Evolutionary conservation across 345 rosid species (phyloP).

Genomic region (Ceriops tagal): DNA sequence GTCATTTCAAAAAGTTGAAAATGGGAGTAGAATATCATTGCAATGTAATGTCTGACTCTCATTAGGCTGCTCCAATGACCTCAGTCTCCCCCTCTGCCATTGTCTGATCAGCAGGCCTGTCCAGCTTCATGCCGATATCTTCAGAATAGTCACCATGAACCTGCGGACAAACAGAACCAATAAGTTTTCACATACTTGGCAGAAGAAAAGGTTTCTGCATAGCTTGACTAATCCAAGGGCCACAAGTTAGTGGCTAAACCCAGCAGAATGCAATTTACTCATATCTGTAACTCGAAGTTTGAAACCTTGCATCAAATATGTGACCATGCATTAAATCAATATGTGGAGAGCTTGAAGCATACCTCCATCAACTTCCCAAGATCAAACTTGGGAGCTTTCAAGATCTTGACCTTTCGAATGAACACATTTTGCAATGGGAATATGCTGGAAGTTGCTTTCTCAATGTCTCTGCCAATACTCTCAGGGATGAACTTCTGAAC

Average conservation of each 20-base stretch:
- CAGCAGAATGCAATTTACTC: no score
- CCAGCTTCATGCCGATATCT: conserved; percentile 29
- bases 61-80: conserved; percentile 21
- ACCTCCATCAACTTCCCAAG: conserved; percentile 35
- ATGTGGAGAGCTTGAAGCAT: background rate
- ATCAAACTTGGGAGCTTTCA: conserved; percentile 34
- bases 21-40: background rate
- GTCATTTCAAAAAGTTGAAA: no score
- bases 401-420: conserved; percentile 31
- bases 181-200: background rate
- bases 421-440: conserved; percentile 29
- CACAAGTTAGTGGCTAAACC: no score
- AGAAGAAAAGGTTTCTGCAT: background rate
- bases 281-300: background rate
- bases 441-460: conserved; percentile 25
- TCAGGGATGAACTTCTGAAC: conserved; percentile 27
- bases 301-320: background rate
- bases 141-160: conserved; percentile 32
- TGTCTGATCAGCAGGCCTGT: conserved; percentile 31
- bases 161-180: conserved; percentile 5
- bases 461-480: conserved; percentile 29
- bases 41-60: background rate
- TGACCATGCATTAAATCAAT: background rate
- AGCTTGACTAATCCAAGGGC: background rate
- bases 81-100: conserved; percentile 24